phyloP scores from a whole-genome alignment of 2,329 filamentous ascomycete genomes.

The Graphilbum ipis-grandicollis region DNA sequence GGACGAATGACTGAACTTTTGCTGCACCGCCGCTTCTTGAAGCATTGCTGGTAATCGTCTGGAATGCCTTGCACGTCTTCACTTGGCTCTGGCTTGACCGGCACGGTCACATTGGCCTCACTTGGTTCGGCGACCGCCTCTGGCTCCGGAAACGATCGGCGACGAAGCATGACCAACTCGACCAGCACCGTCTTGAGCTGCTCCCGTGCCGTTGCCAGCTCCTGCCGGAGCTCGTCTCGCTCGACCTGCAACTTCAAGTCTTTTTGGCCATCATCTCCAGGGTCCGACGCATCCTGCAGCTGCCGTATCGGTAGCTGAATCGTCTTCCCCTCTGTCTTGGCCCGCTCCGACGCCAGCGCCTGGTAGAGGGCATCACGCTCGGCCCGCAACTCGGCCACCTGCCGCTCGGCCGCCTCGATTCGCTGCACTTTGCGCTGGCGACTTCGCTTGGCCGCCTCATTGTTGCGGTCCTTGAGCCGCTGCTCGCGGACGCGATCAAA shows the following conservation, averaged over 20 bases:
- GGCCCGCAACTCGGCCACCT: constrained; percentile 1
- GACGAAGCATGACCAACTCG: neutral
- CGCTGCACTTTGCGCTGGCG: constrained; percentile 9
- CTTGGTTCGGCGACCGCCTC: no score
- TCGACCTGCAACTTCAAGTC: neutral
- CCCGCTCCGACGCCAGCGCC: constrained; percentile 1
- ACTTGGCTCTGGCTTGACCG: no score
- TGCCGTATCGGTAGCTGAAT: no score
- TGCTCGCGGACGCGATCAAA: constrained; percentile 10
- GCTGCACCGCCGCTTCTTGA: no score
- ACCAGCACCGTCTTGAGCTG: neutral
- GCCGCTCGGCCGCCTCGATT: constrained; percentile 8
- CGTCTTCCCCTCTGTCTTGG: neutral
- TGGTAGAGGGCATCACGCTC: constrained; percentile 1
- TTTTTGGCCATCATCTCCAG: neutral
- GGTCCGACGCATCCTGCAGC: no score
- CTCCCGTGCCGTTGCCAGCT: neutral
- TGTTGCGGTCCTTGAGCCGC: constrained; percentile 11
- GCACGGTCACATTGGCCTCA: no score
- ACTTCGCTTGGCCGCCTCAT: constrained; percentile 11
- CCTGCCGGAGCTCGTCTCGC: neutral
- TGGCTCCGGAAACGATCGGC: no score
- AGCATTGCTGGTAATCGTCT: no score
- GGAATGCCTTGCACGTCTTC: no score
- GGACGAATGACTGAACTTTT: no score